phyloP scores from a whole-genome alignment of 345 rosid genomes.

The Eucalyptus sp. region DNA sequence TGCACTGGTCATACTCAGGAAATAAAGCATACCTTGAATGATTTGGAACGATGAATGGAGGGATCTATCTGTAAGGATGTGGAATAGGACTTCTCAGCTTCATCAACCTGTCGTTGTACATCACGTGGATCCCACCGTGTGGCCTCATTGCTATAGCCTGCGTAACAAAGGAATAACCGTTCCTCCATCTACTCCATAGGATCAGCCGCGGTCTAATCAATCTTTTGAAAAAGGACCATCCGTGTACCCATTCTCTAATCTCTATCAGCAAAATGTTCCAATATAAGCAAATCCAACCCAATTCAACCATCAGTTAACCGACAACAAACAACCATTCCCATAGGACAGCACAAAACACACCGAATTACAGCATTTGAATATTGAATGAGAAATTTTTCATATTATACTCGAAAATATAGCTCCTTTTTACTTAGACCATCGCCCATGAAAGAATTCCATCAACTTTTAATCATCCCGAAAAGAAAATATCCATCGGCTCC shows the following conservation, averaged over 20 bases:
- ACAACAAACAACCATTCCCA: background rate
- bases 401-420: background rate
- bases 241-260: background rate
- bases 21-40: conserved; percentile 44
- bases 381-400: background rate
- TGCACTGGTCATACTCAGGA: background rate
- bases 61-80: conserved; percentile 52
- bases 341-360: background rate
- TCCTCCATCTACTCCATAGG: background rate
- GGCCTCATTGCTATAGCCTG: conserved; percentile 66
- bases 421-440: background rate
- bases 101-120: conserved; percentile 65
- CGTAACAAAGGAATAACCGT: background rate
- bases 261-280: background rate
- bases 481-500: background rate
- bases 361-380: background rate
- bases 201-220: background rate
- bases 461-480: background rate
- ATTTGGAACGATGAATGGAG: conserved; percentile 45
- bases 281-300: background rate
- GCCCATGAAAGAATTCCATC: background rate
- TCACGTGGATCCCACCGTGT: conserved; percentile 57
- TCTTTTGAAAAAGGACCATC: background rate
- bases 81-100: conserved; percentile 58
- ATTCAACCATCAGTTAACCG: background rate